Evolutionary conservation across 2,329 filamentous ascomycete species (phyloP).

Genomic region (Colletotrichum tofieldiae): DNA sequence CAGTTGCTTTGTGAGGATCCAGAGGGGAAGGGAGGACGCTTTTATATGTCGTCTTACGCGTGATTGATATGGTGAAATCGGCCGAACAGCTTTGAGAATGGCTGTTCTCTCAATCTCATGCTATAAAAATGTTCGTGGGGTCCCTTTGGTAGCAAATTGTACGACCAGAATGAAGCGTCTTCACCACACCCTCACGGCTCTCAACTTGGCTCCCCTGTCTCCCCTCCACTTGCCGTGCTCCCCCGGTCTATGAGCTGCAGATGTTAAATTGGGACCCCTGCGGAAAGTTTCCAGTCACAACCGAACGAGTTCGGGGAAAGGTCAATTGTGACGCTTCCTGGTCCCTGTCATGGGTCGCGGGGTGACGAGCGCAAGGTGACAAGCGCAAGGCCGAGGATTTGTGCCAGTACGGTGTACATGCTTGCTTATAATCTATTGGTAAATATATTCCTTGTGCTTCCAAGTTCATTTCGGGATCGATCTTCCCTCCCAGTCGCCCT

Average conservation of each 20-base stretch:
- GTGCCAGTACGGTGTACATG: no score
- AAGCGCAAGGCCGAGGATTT: no score
- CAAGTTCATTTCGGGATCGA: background rate
- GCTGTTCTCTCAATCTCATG: background rate
- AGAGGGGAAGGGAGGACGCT: background rate
- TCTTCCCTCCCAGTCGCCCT: background rate
- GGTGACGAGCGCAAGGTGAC: background rate
- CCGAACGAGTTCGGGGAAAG: background rate
- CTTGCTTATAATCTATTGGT: no score
- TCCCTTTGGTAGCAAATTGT: background rate
- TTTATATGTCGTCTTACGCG: background rate
- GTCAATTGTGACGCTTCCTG: background rate
- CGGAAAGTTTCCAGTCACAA: background rate
- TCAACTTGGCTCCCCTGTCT: no score
- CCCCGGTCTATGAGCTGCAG: background rate
- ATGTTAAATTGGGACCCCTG: background rate
- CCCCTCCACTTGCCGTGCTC: background rate
- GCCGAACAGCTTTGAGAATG: background rate
- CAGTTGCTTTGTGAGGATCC: background rate
- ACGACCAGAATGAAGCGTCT: no score
- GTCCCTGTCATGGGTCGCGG: background rate
- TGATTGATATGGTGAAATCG: background rate
- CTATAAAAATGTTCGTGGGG: background rate
- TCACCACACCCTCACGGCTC: background rate
- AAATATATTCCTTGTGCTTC: background rate